Evolutionary conservation across 208 protist species (phyloP).

Genomic region (Acanthamoeba rhysodes): DNA sequence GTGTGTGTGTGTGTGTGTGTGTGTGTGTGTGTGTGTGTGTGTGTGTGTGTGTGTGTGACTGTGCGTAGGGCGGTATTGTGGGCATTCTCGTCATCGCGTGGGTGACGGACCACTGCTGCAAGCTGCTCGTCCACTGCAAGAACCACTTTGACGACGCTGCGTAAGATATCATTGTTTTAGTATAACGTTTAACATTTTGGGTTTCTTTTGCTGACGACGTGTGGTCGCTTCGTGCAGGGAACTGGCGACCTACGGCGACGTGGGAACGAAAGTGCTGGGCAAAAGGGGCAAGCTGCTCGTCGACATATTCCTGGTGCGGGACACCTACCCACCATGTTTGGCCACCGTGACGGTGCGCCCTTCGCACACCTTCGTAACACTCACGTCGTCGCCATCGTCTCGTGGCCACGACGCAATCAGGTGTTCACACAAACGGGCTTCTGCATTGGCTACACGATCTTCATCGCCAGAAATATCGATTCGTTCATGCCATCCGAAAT

Average conservation of each 20-base stretch:
- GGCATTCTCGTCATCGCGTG: slow-evolving; percentile 56
- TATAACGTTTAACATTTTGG: too few species aligned
- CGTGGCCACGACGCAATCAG: not conserved
- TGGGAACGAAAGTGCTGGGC: not conserved
- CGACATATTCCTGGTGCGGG: slow-evolving; percentile 30
- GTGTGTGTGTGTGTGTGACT: too few species aligned
- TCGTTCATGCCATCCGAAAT: not conserved
- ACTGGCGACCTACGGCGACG: slow-evolving; percentile 51
- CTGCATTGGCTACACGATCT: slow-evolving; percentile 56
- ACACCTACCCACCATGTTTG: not conserved
- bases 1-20: too few species aligned
- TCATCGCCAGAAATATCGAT: slow-evolving; percentile 14
- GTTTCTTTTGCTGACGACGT: not conserved
- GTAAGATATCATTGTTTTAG: not conserved
- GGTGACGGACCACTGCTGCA: slow-evolving; percentile 73
- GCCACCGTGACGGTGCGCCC: not conserved
- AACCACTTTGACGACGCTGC: not conserved
- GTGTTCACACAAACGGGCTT: slow-evolving; percentile 57
- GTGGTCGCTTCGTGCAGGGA: not conserved
- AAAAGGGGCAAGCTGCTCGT: slow-evolving; percentile 36
- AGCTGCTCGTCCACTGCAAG: slow-evolving; percentile 66
- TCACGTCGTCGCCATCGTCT: too few species aligned
- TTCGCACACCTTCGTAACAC: not conserved
- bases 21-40: too few species aligned
- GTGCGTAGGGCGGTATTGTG: slow-evolving; percentile 33